Base-by-base conservation (phyloP, 352 stramenopile genomes). In the Phytophthora agathidicida region DNA sequence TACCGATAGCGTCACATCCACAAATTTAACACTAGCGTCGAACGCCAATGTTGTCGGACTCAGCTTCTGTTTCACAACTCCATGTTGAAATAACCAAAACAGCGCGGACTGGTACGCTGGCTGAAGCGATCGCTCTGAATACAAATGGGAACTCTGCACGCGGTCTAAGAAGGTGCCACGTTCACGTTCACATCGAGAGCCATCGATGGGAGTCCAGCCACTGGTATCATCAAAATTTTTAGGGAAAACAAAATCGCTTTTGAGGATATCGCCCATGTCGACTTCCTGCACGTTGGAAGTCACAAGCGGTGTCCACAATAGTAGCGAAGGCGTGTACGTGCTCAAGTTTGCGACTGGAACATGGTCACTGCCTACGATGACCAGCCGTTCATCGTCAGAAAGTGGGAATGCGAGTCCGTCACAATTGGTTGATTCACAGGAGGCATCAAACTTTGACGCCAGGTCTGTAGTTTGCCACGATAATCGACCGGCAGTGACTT, bases 81-180 rank as follows among this genome's bases (percentile, higher is more conserved):
- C 77, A 38, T 63, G 57, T 37, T 85, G 77, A 10, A 88, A 73
- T 14, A 88, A 37, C 75, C 75, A 88, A 59, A 88, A 83, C 7
- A 83, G 26, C 7, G 70, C 72, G 1, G 77, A 71, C 41, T 64
- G 61, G 32, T 80, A 83, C 3, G 77, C 75, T n/a, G 77, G 75
- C 11, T 71, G 63, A 5, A 85, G 38, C 28, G 77, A 73, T 20
- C 55, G 39, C n/a, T 86, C 77, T 1, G 77, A 85, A 45, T 76
- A 88, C 35, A 83, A 23, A 13, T 76, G 77, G 5, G 54, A 65
- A n/a, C 51, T 64, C 44, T 80, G 63, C 4, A 88, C 68, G 26
- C 50, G 50, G 37, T 74, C 59, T 53, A 85, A 59, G 22, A 88
- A 77, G 2, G 46, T 36, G 3, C 72, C 71, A 37, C 77, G 74